Evolutionary conservation across 257 asterid species (phyloP).

Genomic region (Nicotiana otophora): DNA sequence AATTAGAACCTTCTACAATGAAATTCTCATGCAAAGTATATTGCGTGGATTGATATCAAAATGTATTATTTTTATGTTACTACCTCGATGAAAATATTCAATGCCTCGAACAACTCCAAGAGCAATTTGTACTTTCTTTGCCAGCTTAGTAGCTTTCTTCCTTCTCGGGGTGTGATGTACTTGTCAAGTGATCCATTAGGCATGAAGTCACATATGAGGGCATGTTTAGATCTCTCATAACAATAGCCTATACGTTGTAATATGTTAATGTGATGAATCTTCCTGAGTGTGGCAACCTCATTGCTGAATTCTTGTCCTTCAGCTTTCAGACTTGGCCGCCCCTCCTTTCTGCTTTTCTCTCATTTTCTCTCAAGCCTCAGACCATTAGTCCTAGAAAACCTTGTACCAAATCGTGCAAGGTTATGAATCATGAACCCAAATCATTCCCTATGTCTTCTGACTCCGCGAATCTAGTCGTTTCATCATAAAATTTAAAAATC

Average conservation of each 20-base stretch:
- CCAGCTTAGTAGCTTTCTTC: neutral
- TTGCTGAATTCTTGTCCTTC: slow-evolving; percentile 12
- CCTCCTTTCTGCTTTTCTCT: too few species aligned
- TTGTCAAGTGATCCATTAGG: slow-evolving; percentile 9
- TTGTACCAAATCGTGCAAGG: too few species aligned
- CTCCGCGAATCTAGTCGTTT: too few species aligned
- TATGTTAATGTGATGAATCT: neutral
- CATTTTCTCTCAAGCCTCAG: too few species aligned
- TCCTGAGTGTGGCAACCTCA: slow-evolving; percentile 10
- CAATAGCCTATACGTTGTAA: slow-evolving; percentile 7
- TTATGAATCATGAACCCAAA: too few species aligned
- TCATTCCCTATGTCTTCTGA: too few species aligned
- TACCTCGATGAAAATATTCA: slow-evolving; percentile 1
- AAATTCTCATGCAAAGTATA: slow-evolving; percentile 20
- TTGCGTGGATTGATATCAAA: slow-evolving; percentile 28
- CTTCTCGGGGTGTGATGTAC: neutral
- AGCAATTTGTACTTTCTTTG: slow-evolving; percentile 6
- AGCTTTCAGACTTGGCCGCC: neutral
- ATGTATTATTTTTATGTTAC: slow-evolving; percentile 15
- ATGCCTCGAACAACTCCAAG: slow-evolving; percentile 15
- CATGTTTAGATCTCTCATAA: neutral
- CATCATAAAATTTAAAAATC: too few species aligned
- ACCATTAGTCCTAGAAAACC: too few species aligned
- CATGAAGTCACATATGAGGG: neutral
- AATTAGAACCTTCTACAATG: slow-evolving; percentile 15